Conservation (phyloP, 768 basidiomycete genomes). For the Mycena belliarum region DNA sequence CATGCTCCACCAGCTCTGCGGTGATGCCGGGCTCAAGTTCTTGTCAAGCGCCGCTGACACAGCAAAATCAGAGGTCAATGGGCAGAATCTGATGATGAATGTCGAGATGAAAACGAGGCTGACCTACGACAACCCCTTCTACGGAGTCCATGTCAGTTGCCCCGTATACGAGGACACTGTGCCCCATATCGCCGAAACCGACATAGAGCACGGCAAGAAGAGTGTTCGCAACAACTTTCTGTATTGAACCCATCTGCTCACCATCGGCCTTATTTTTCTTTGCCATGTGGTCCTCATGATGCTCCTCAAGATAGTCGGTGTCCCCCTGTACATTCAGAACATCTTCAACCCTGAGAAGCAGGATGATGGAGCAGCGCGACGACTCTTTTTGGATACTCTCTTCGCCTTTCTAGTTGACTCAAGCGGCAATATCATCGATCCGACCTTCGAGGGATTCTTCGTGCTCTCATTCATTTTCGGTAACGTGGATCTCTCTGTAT, state of each 20-base stretch:
- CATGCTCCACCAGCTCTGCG: not conserved
- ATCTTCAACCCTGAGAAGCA: constrained; percentile 17
- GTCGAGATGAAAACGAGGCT: not conserved
- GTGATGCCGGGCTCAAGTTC: not conserved
- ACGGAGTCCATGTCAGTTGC: not conserved
- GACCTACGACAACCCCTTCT: not conserved
- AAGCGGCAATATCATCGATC: not conserved
- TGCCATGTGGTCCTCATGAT: not conserved
- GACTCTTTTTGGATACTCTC: not conserved
- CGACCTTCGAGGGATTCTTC: not conserved
- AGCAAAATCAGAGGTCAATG: constrained; percentile 3
- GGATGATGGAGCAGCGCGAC: constrained; percentile 9
- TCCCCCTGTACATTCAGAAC: not conserved
- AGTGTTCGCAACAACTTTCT: constrained; percentile 1
- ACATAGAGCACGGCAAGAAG: not conserved
- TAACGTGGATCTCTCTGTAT: not conserved
- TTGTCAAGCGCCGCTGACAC: not conserved
- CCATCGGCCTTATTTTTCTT: not conserved
- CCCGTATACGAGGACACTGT: constrained; percentile 3
- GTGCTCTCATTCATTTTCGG: constrained; percentile 7
- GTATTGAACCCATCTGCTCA: not conserved
- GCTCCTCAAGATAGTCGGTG: not conserved
- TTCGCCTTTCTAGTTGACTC: constrained; percentile 1
- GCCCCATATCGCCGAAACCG: not conserved
- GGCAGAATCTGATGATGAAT: not conserved